phyloP scores from a whole-genome alignment of 1,284 basidiomycete genomes.

The Gymnopus androsaceus region DNA sequence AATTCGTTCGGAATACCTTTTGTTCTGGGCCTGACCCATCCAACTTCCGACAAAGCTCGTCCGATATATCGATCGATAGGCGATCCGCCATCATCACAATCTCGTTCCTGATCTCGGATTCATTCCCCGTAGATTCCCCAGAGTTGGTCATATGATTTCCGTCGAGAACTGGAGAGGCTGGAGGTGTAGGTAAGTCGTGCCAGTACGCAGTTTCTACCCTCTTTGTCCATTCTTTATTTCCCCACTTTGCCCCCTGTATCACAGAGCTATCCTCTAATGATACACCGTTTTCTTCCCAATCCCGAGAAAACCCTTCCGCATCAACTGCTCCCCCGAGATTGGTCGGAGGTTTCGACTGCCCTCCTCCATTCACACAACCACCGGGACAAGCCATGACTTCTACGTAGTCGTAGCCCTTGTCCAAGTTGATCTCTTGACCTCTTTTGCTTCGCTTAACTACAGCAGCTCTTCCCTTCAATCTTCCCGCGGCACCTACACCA shows the following conservation, averaged over 20 bases:
- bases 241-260: slow-evolving; percentile 53
- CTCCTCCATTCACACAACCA: slow-evolving; percentile 97
- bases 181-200: slow-evolving; percentile 55
- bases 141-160: slow-evolving; percentile 10
- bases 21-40: slow-evolving; percentile 41
- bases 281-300: slow-evolving; percentile 57
- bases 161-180: slow-evolving; percentile 31
- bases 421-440: slow-evolving; percentile 39
- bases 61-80: slow-evolving; percentile 45
- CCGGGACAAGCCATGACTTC: slow-evolving; percentile 99
- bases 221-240: slow-evolving; percentile 76
- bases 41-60: slow-evolving; percentile 38
- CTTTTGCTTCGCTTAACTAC: slow-evolving; percentile 36
- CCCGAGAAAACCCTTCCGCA: slow-evolving; percentile 60
- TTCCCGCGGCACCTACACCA: slow-evolving; percentile 65
- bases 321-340: slow-evolving; percentile 36
- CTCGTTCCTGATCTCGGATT: slow-evolving; percentile 13
- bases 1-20: slow-evolving; percentile 76
- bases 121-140: slow-evolving; percentile 13
- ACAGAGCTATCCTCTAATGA: slow-evolving; percentile 35
- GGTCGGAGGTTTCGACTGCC: slow-evolving; percentile 75
- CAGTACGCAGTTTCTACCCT: slow-evolving; percentile 81
- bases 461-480: slow-evolving; percentile 36
- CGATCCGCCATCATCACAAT: slow-evolving; percentile 37
- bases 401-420: slow-evolving; percentile 86